Evolutionary conservation across 2,329 filamentous ascomycete genomes (phyloP).

Genomic region (Penicillium sp.): DNA sequence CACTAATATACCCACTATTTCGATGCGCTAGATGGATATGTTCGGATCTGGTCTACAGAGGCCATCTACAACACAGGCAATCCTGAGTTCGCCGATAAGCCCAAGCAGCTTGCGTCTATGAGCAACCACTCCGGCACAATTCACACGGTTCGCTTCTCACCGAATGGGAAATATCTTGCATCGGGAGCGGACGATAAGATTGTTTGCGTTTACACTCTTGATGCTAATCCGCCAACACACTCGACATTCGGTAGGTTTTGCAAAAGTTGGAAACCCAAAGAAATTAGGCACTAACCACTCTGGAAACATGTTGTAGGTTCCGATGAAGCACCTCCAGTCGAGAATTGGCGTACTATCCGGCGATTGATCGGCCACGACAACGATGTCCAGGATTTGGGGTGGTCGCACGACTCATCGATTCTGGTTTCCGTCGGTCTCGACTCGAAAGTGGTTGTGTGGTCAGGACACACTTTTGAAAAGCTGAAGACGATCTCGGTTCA

Average conservation of each 20-base stretch:
- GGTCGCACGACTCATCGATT: constrained; percentile 94
- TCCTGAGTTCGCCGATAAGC: constrained; percentile 66
- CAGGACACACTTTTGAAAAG: constrained; percentile 95
- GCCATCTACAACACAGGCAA: constrained; percentile 80
- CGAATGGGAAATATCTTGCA: constrained; percentile 90
- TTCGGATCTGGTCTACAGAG: constrained; percentile 96
- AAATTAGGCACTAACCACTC: constrained; percentile 4
- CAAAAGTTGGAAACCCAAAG: constrained; percentile 2
- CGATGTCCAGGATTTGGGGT: constrained; percentile 95
- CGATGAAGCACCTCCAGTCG: constrained; percentile 86
- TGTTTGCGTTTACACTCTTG: constrained; percentile 92
- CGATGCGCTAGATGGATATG: constrained; percentile 71
- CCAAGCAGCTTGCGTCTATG: constrained; percentile 94
- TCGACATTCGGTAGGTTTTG: constrained; percentile 69
- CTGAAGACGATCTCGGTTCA: constrained; percentile 90
- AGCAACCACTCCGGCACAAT: constrained; percentile 98
- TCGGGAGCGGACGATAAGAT: constrained; percentile 98
- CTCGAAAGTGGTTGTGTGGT: constrained; percentile 98
- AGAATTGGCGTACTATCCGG: constrained; percentile 96
- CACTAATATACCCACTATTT: constrained; percentile 10
- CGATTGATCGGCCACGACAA: constrained; percentile 96
- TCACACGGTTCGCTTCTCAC: constrained; percentile 93
- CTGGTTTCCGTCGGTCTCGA: constrained; percentile 94
- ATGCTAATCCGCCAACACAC: constrained; percentile 74
- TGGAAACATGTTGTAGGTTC: constrained; percentile 53